Base-by-base conservation (phyloP, 345 rosid genomes). In the Moricandia moricandioides region DNA sequence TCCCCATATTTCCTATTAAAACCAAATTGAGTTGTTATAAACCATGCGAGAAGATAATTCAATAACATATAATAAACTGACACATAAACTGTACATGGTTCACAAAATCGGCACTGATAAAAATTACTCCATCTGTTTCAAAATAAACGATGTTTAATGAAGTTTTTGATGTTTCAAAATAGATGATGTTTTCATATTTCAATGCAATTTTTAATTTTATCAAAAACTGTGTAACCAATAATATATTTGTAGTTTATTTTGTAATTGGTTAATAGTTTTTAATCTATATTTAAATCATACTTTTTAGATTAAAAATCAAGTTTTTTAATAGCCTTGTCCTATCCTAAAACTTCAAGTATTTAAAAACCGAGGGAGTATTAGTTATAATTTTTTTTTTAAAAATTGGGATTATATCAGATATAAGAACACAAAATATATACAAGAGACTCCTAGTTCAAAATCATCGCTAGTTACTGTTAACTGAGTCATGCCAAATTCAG, bases 1-100 rank as follows among this genome's bases (percentile, higher is more conserved):
- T 90, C 63, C 99, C 99, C 90, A 90, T 80, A 73, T 95, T 92
- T 30, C 97, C 99, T 89, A 13, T 1, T 26, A 9, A 8, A 51
- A 27, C 8, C 64, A 71, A 21, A 60, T 39, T 30, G 16, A 59
- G n/a, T 45, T 49, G 52, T 45, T 45, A 45, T 47, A 47, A 47
- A 47, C 52, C 14, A n/a, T 47, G 52, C 52, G 7, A 47, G 52
- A 47, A 47, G 2, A 21, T 47, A n/a, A 47, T 47, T 47, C 18
- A 16, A 47, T n/a, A 47, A 47, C 52, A 14, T 14, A 47, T 45
- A 16, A 13, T 45, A 45, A 45, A 6, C 52, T 47, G 17, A 47
- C 7, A 47, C 17, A 6, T n/a, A 47, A 47, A 45, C n/a, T 45
- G 51, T 21, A 21, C 24, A 14, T 45, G 51, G 51, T 6, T 47